Percentiles rank a stretch among this genome's conserved stretches.
Evolutionary conservation across 257 asterid species (phyloP).

Genomic region (Nicotiana tomentosiformis): DNA sequence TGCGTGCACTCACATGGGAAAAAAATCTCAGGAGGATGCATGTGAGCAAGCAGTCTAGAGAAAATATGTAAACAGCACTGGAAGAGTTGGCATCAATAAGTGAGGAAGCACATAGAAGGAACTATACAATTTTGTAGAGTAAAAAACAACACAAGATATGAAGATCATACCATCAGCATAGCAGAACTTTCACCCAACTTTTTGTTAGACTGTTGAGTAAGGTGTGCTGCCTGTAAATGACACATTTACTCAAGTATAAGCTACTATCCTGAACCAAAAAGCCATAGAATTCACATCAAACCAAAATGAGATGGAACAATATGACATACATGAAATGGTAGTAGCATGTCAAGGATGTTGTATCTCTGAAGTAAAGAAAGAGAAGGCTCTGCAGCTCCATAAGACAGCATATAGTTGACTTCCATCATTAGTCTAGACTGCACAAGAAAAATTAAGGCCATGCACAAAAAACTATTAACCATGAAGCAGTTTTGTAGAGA

Average conservation of each 20-base stretch:
- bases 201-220: constrained; percentile 41
- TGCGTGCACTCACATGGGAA: neutral
- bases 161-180: constrained; percentile 63
- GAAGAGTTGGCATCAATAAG: neutral
- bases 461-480: neutral
- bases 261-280: neutral
- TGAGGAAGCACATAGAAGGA: constrained; percentile 2
- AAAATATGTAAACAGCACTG: neutral
- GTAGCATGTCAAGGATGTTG: constrained; percentile 56
- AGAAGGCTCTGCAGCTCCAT: constrained; percentile 94
- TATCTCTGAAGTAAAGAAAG: constrained; percentile 62
- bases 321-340: constrained; percentile 75
- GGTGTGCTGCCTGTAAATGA: constrained; percentile 64
- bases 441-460: constrained; percentile 9
- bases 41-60: neutral
- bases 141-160: constrained; percentile 2
- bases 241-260: constrained; percentile 8
- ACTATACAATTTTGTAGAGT: neutral
- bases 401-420: constrained; percentile 82
- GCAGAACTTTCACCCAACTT: constrained; percentile 32
- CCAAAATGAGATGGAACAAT: constrained; percentile 10
- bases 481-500: neutral
- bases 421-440: constrained; percentile 77
- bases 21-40: neutral
- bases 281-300: neutral